Evolutionary conservation across 306 rosid species (phyloP).

Genomic region (Vigna reflexopilosa): DNA sequence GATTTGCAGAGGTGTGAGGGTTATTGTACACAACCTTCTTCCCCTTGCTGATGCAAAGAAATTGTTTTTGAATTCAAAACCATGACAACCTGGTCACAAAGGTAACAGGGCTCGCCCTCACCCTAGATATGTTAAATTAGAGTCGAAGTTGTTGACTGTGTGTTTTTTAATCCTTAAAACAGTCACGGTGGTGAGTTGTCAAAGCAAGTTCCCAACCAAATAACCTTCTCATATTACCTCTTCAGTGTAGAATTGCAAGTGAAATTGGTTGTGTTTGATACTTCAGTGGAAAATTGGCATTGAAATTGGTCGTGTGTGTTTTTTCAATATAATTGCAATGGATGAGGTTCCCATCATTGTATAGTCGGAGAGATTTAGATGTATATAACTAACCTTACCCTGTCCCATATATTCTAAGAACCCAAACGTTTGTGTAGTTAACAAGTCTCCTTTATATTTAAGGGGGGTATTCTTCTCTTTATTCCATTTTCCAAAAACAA

Average conservation of each 20-base stretch:
- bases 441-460: not conserved
- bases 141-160: not conserved
- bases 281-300: not conserved
- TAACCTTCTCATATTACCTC: not conserved
- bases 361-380: not conserved
- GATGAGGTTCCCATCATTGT: not conserved
- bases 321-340: not conserved
- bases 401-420: not conserved
- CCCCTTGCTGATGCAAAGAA: not conserved
- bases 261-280: not conserved
- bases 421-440: not conserved
- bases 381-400: not conserved
- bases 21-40: not conserved
- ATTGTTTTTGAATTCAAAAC: not conserved
- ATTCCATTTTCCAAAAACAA: not conserved
- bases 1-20: not conserved
- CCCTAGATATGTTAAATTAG: not conserved
- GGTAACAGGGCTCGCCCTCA: too few relatives aligned
- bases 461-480: not conserved
- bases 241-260: not conserved
- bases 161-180: not conserved
- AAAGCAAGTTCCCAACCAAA: not conserved
- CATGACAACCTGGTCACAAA: too few relatives aligned
- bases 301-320: not conserved
- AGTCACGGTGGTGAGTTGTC: not conserved